Percentiles rank a stretch among this genome's conserved stretches.
These are phyloP conservation scores for Sarocladiaceae sp. DNA, from an alignment of 2,329 filamentous ascomycete species.

Conservation along the genomic window DNA sequence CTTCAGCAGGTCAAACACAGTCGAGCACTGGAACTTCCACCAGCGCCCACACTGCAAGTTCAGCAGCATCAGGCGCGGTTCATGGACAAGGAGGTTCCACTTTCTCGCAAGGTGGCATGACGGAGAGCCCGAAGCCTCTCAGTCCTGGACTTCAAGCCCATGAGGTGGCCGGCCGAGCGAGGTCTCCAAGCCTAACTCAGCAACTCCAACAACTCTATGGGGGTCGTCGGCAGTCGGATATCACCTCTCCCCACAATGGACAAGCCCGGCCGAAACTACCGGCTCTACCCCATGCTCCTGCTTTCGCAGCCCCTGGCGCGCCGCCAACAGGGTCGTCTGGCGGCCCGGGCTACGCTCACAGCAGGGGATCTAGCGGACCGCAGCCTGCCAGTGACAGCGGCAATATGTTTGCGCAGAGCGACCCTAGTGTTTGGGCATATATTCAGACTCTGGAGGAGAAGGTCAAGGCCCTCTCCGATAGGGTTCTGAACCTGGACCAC, in stretches of 20 bases:
- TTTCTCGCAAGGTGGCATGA: constrained; percentile 68
- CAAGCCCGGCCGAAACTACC: constrained; percentile 31
- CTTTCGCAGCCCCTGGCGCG: constrained; percentile 24
- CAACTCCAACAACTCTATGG: constrained; percentile 53
- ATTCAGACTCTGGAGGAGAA: constrained; percentile 62
- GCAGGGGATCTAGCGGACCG: constrained; percentile 34
- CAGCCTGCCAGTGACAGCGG: constrained; percentile 54
- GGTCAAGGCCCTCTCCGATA: constrained; percentile 29
- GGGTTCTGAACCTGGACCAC: constrained; percentile 25
- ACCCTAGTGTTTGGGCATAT: constrained; percentile 64
- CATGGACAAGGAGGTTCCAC: constrained; percentile 34
- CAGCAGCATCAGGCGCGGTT: constrained; percentile 35
- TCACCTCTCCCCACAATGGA: constrained; percentile 46
- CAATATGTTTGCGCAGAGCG: constrained; percentile 58
- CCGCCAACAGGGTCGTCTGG: constrained; percentile 23
- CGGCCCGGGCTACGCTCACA: constrained; percentile 20
- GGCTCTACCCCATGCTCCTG: constrained; percentile 29
- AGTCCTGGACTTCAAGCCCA: constrained; percentile 56
- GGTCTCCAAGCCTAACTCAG: constrained; percentile 61
- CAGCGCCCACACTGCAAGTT: constrained; percentile 42
- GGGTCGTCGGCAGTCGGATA: constrained; percentile 49
- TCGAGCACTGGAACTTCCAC: constrained; percentile 50
- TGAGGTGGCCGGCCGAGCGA: constrained; percentile 49
- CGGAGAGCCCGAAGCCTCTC: constrained; percentile 80
- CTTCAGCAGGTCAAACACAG: constrained; percentile 50